Percentiles rank a stretch among this genome's conserved stretches.
phyloP scores from a whole-genome alignment of 2,329 filamentous ascomycete species.

The Aureobasidium sp. region DNA sequence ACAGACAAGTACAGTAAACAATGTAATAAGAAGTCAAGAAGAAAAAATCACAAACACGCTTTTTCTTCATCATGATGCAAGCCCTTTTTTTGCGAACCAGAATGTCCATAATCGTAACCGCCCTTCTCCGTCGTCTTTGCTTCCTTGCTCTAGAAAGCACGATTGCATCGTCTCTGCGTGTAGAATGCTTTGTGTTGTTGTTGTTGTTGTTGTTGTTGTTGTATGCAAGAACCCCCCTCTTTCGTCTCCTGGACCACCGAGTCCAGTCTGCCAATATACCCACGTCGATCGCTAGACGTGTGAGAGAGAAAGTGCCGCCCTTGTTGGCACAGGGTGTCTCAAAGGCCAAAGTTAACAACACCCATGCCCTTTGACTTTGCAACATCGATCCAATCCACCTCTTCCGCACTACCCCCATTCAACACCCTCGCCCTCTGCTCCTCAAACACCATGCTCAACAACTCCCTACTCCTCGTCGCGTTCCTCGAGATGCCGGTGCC shows the following conservation, averaged over 20 bases:
- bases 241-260: no score
- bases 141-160: background rate
- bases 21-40: background rate
- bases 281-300: no score
- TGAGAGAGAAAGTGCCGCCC: no score
- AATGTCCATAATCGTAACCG: background rate
- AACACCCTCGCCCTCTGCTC: slow-evolving; percentile 36
- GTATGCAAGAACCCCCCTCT: background rate
- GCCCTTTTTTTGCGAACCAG: background rate
- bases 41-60: background rate
- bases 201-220: no score
- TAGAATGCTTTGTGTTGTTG: no score
- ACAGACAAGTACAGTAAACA: background rate
- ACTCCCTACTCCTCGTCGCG: slow-evolving; percentile 34
- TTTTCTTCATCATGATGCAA: background rate
- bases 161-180: background rate
- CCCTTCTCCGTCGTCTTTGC: background rate
- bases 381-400: slow-evolving; percentile 43
- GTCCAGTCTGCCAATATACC: background rate
- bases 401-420: slow-evolving; percentile 32
- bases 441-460: slow-evolving; percentile 41
- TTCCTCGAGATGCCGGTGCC: slow-evolving; percentile 41
- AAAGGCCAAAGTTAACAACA: slow-evolving; percentile 45
- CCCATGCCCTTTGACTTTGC: slow-evolving; percentile 37
- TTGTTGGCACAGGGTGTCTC: background rate